phyloP scores from a whole-genome alignment of 441 rosid genomes.

The Rhodomyrtus psidioides region DNA sequence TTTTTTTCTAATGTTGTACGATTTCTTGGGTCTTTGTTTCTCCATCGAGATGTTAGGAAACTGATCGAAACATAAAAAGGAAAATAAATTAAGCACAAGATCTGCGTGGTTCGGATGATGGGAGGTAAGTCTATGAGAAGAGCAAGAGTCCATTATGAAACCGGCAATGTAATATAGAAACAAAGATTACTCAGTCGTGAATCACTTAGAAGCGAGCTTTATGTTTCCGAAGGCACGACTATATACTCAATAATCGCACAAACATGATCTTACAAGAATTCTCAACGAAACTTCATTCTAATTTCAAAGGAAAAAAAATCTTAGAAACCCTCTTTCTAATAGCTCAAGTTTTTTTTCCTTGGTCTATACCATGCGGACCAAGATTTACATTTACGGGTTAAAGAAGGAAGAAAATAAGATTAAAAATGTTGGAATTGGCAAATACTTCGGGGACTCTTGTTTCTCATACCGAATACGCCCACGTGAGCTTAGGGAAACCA shows the following conservation, averaged over 20 bases:
- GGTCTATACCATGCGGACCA: not conserved
- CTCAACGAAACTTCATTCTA: not conserved
- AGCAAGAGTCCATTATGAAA: not conserved
- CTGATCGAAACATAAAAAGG: too few species aligned
- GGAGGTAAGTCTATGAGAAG: not conserved
- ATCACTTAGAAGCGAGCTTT: not conserved
- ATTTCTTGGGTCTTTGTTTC: too few species aligned
- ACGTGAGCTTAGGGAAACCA: too few species aligned
- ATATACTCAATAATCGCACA: not conserved
- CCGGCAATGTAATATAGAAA: too few species aligned
- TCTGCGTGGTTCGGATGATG: not conserved
- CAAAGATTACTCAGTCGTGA: not conserved
- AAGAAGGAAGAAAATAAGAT: too few species aligned
- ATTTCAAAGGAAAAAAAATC: not conserved
- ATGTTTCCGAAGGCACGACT: not conserved
- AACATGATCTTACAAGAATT: not conserved
- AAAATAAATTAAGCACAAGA: not conserved
- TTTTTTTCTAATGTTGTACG: too few species aligned
- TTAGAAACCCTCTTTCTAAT: not conserved
- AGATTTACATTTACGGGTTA: too few species aligned
- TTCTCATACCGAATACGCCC: too few species aligned
- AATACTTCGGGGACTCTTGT: too few species aligned
- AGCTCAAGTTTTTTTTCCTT: not conserved
- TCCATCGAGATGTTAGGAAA: too few species aligned
- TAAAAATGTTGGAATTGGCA: too few species aligned